A percentile compares a stretch with the other conserved stretches of the same genome.
Evolutionary conservation across 179 eudicot genomes (phyloP).

Genomic region (Spergularia azorica): DNA sequence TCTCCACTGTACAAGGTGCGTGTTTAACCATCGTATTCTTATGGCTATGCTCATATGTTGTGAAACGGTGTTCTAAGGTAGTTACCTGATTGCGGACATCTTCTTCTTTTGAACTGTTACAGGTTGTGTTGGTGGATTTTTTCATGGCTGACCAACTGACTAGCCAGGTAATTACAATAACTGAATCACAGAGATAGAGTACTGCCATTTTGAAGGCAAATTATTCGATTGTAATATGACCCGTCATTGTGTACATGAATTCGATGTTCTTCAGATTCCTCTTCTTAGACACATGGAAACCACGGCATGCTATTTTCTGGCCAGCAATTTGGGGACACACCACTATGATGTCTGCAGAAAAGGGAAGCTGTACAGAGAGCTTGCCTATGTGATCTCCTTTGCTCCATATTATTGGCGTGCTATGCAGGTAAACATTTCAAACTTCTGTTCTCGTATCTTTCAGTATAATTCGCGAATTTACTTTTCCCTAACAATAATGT

Average conservation of each 20-base stretch:
- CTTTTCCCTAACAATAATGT: no score
- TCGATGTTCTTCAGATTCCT: constrained; percentile 55
- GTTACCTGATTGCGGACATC: constrained; percentile 13
- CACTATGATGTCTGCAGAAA: constrained; percentile 60
- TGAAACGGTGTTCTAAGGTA: neutral
- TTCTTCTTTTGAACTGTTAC: constrained; percentile 7
- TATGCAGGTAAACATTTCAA: constrained; percentile 68
- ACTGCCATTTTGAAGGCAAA: neutral
- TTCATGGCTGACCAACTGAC: constrained; percentile 99
- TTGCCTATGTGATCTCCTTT: constrained; percentile 87
- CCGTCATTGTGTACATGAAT: neutral
- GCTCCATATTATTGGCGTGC: constrained; percentile 99
- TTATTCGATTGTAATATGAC: neutral
- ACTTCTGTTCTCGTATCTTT: neutral
- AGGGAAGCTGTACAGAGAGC: constrained; percentile 67
- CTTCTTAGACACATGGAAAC: constrained; percentile 82
- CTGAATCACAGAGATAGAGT: neutral
- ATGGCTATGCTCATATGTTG: neutral
- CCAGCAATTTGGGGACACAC: constrained; percentile 71
- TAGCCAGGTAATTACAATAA: constrained; percentile 70
- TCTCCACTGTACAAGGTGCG: constrained; percentile 87
- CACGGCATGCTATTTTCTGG: constrained; percentile 76
- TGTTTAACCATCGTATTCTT: neutral
- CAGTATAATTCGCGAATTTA: no score
- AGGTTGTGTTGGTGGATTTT: constrained; percentile 95